Conservation (phyloP, 345 rosid species). For the Microcos paniculata region DNA sequence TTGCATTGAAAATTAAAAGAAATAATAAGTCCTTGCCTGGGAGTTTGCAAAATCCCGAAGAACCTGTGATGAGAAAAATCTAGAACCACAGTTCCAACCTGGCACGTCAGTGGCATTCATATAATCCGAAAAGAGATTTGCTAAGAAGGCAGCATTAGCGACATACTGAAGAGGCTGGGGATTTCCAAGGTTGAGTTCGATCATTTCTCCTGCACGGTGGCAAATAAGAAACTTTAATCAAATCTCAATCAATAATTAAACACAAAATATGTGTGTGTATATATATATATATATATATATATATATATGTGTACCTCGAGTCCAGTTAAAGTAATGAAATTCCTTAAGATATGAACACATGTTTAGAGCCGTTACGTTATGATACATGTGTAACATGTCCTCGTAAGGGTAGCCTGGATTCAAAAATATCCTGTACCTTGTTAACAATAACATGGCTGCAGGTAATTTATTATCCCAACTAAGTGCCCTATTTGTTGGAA, state of each 20-base stretch:
- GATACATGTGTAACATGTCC: constrained; percentile 74
- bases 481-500: constrained; percentile 36
- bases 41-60: constrained; percentile 63
- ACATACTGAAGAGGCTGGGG: constrained; percentile 65
- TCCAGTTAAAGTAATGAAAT: constrained; percentile 64
- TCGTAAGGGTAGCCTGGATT: constrained; percentile 84
- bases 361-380: constrained; percentile 57
- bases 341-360: constrained; percentile 80
- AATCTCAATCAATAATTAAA: too few relatives aligned
- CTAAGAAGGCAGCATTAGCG: constrained; percentile 73
- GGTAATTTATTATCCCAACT: constrained; percentile 91
- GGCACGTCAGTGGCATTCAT: constrained; percentile 63
- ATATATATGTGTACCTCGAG: constrained; percentile 45
- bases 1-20: too few relatives aligned
- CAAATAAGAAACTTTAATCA: background rate
- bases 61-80: constrained; percentile 30
- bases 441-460: constrained; percentile 84
- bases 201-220: constrained; percentile 59
- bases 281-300: too few relatives aligned
- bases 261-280: too few relatives aligned
- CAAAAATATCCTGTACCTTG: constrained; percentile 67
- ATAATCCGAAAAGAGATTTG: constrained; percentile 74
- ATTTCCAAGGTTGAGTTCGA: constrained; percentile 50
- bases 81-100: constrained; percentile 64
- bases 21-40: constrained; percentile 37